phyloP scores from a whole-genome alignment of 257 asterid species.

The Haberlea rhodopensis region DNA sequence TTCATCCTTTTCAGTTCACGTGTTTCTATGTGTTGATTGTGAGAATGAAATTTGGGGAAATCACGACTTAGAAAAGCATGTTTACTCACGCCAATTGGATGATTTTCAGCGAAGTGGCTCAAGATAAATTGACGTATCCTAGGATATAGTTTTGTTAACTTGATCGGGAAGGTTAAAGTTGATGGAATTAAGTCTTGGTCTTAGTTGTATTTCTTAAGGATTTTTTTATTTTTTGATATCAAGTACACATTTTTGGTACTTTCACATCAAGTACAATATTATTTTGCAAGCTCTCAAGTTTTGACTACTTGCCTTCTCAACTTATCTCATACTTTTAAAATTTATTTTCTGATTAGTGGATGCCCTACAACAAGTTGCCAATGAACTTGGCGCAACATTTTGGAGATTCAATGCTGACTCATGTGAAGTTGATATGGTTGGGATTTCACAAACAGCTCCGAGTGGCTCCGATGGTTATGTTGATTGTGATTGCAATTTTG shows the following conservation, averaged over 20 bases:
- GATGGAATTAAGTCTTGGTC: neutral
- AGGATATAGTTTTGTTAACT: neutral
- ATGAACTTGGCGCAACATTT: slow-evolving; percentile 68
- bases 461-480: slow-evolving; percentile 51
- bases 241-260: neutral
- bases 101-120: neutral
- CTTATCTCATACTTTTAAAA: neutral
- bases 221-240: neutral
- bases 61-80: neutral
- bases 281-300: neutral
- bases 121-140: neutral
- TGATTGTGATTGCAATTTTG: slow-evolving; percentile 50
- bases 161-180: neutral
- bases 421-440: slow-evolving; percentile 62
- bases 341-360: slow-evolving; percentile 42
- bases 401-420: slow-evolving; percentile 60
- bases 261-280: neutral
- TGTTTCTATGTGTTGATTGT: neutral
- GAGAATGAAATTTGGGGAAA: neutral
- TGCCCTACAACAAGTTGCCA: slow-evolving; percentile 61
- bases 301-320: neutral
- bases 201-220: neutral
- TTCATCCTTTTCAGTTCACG: neutral
- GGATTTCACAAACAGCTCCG: slow-evolving; percentile 41
- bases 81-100: slow-evolving; percentile 8